Percentiles rank a stretch among this genome's conserved stretches.
These are phyloP conservation scores for Penicillium sp. DNA, from an alignment of 2,329 filamentous ascomycete species.

Conservation along the genomic window DNA sequence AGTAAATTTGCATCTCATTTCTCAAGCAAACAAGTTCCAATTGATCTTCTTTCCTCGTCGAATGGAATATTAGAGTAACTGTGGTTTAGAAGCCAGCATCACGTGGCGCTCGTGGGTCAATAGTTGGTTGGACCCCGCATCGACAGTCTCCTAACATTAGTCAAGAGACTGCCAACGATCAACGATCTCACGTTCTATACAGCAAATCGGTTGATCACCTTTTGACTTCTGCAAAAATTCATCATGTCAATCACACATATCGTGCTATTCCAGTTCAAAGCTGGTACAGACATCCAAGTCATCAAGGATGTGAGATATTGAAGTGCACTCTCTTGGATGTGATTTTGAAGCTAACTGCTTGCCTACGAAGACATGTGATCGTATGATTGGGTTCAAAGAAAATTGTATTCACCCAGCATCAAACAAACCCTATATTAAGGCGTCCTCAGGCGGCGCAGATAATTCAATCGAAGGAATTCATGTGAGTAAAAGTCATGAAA, in stretches of 20 bases:
- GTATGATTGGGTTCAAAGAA: slow-evolving; percentile 63
- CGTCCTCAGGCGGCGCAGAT: slow-evolving; percentile 64
- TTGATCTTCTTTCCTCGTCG: neutral
- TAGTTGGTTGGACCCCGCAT: slow-evolving; percentile 1
- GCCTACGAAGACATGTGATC: slow-evolving; percentile 56
- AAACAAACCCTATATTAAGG: slow-evolving; percentile 65
- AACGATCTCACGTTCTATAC: neutral
- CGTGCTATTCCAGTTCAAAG: slow-evolving; percentile 71
- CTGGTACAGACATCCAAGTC: slow-evolving; percentile 54
- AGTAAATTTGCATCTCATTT: too few species aligned
- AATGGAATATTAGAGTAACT: neutral
- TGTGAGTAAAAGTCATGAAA: slow-evolving; percentile 48
- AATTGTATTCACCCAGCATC: slow-evolving; percentile 66
- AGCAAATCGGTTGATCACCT: neutral
- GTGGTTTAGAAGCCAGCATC: neutral
- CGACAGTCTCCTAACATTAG: neutral
- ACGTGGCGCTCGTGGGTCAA: slow-evolving; percentile 1
- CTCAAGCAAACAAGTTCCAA: too few species aligned
- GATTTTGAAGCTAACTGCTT: neutral
- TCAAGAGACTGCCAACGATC: neutral
- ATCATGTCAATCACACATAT: slow-evolving; percentile 71
- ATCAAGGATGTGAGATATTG: slow-evolving; percentile 60
- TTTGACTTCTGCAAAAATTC: neutral
- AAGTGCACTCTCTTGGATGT: neutral
- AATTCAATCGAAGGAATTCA: slow-evolving; percentile 67